Evolutionary conservation across 2,329 filamentous ascomycete species (phyloP).

Genomic region (Chrysoporthe puriensis): DNA sequence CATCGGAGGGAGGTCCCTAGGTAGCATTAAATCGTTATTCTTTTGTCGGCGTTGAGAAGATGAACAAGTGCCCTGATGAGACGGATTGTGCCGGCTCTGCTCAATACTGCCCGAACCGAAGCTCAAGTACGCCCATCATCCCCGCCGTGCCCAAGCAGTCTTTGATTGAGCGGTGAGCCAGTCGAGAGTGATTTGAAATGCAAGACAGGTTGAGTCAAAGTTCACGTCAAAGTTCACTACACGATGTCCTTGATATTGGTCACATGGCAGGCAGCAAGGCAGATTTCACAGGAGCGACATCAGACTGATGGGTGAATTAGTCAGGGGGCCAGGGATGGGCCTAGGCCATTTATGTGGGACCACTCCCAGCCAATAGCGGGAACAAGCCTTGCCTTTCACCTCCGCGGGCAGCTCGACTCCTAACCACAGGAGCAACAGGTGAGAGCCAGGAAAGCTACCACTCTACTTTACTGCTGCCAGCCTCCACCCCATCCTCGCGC

Average conservation of each 20-base stretch:
- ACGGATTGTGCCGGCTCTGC: background rate
- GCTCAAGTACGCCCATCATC: background rate
- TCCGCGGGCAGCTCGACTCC: conserved; percentile 14
- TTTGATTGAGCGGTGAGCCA: background rate
- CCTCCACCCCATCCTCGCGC: conserved; percentile 11
- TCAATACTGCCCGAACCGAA: too few relatives aligned
- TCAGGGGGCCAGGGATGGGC: background rate
- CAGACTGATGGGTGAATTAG: background rate
- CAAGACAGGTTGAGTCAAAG: background rate
- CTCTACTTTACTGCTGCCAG: background rate
- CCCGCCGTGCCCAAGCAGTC: background rate
- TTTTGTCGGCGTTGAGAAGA: background rate
- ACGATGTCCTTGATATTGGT: background rate
- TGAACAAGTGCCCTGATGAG: background rate
- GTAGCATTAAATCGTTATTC: conserved; percentile 29
- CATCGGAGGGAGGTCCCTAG: conserved; percentile 23
- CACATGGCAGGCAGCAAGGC: conserved; percentile 10
- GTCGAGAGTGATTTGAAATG: background rate
- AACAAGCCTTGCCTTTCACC: background rate
- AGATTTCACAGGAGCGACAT: background rate
- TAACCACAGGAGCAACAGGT: conserved; percentile 17
- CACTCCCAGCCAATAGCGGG: conserved; percentile 6
- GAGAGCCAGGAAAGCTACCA: conserved; percentile 7
- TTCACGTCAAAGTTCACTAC: background rate
- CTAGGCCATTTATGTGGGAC: background rate